phyloP scores from a whole-genome alignment of 2,329 filamentous ascomycete genomes.

The Fusarium fracticaudum region DNA sequence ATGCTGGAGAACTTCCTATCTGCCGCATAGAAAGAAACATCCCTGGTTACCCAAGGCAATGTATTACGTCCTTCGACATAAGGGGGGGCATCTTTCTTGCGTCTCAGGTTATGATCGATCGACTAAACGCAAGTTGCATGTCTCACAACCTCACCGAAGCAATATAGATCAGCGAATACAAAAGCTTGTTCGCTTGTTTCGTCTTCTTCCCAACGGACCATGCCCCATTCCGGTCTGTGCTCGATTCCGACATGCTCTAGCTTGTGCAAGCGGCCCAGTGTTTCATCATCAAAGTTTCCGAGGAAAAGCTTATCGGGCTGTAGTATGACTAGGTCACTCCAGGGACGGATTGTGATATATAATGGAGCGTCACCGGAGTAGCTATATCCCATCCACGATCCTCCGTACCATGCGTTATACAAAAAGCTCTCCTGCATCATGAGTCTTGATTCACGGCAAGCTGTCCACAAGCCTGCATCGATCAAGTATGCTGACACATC shows the following conservation, averaged over 20 bases:
- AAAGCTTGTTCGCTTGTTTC: too few species aligned
- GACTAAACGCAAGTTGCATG: not conserved
- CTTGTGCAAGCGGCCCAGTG: accelerated
- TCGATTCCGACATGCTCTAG: not conserved
- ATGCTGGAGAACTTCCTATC: not conserved
- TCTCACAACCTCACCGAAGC: accelerated
- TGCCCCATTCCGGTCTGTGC: not conserved
- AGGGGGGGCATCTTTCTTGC: not conserved
- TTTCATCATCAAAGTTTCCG: not conserved
- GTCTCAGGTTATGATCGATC: not conserved
- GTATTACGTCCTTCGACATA: accelerated
- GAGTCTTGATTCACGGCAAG: not conserved
- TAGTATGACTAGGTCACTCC: not conserved
- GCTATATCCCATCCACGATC: accelerated
- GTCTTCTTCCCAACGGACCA: not conserved
- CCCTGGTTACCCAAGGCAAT: too few species aligned
- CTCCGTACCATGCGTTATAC: accelerated
- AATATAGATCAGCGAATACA: not conserved
- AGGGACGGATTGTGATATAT: not conserved
- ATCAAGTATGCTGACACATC: not conserved
- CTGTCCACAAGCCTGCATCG: not conserved
- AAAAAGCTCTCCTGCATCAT: not conserved
- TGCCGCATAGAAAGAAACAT: not conserved
- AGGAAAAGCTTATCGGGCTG: not conserved
- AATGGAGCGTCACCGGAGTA: not conserved